Evolutionary conservation across 495 filamentous ascomycete species (phyloP).

Genomic region (Aspergillus affinis): DNA sequence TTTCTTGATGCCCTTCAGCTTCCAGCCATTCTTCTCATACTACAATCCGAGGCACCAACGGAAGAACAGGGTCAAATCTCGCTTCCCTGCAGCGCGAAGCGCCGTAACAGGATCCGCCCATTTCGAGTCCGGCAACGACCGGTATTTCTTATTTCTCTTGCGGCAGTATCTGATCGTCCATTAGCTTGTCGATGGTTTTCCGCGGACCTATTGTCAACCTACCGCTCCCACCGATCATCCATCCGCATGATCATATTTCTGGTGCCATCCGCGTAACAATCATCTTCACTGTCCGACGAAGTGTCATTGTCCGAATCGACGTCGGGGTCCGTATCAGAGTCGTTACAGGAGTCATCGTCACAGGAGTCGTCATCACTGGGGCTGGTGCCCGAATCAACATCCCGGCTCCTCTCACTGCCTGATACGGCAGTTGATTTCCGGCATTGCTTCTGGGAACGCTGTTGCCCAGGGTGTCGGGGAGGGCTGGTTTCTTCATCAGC

Average conservation of each 20-base stretch:
- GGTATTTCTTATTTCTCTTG: conserved; percentile 1
- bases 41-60: background rate
- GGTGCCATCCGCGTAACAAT: conserved; percentile 2
- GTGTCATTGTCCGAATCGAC: background rate
- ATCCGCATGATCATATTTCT: background rate
- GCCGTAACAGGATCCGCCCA: conserved; percentile 1
- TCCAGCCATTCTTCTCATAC: background rate
- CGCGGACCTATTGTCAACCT: background rate
- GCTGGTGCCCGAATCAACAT: conserved; percentile 4
- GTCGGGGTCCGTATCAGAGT: conserved; percentile 4
- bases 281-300: conserved; percentile 2
- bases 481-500: too few species aligned
- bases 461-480: too few species aligned
- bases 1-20: conserved; percentile 1
- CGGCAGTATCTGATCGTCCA: conserved; percentile 2
- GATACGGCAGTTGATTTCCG: too few species aligned
- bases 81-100: background rate
- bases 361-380: conserved; percentile 1
- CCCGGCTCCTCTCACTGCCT: too few species aligned
- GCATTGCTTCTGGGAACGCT: too few species aligned
- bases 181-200: conserved; percentile 1
- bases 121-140: background rate
- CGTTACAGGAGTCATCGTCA: background rate
- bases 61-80: background rate
- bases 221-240: background rate